These are phyloP conservation scores for Pythium scleroteichum DNA, from an alignment of 352 stramenopile species.

Conservation along the genomic window DNA sequence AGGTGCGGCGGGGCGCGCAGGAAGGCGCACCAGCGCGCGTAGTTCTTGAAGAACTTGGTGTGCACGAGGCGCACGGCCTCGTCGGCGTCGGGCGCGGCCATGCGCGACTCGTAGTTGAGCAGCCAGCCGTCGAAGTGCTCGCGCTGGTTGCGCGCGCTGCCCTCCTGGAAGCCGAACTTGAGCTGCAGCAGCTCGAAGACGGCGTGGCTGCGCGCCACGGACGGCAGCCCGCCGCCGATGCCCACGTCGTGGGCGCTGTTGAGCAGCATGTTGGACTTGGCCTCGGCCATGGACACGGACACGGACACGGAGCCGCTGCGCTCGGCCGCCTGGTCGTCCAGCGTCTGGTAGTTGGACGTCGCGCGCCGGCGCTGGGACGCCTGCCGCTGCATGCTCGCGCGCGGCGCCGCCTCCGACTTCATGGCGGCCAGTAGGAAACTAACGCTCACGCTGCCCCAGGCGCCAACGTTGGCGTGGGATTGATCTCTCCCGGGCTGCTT, in stretches of 20 bases:
- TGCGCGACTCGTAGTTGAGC: conserved; percentile 81
- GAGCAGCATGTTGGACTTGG: conserved; percentile 36
- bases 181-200: conserved; percentile 82
- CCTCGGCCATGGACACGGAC: conserved; percentile 23
- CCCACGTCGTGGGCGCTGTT: conserved; percentile 21
- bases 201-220: conserved; percentile 32
- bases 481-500: conserved; percentile 20
- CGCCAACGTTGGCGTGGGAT: conserved; percentile 1
- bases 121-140: conserved; percentile 87
- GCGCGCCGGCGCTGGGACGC: conserved; percentile 50
- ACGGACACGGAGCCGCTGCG: conserved; percentile 26
- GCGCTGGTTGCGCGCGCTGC: conserved; percentile 82
- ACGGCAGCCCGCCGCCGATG: conserved; percentile 22
- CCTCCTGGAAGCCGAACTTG: conserved; percentile 88
- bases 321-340: conserved; percentile 60
- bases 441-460: not conserved
- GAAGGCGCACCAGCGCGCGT: conserved; percentile 94
- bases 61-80: conserved; percentile 84
- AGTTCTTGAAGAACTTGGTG: conserved; percentile 93
- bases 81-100: conserved; percentile 45
- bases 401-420: not conserved
- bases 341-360: conserved; percentile 79
- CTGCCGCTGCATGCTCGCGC: conserved; percentile 29
- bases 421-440: conserved; percentile 1
- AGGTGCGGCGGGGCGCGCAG: conserved; percentile 89